Evolutionary conservation across 441 rosid genomes (phyloP), one percentile per base, ranked within the genome.

Genomic region (Gossypium gossypioides): DNA sequence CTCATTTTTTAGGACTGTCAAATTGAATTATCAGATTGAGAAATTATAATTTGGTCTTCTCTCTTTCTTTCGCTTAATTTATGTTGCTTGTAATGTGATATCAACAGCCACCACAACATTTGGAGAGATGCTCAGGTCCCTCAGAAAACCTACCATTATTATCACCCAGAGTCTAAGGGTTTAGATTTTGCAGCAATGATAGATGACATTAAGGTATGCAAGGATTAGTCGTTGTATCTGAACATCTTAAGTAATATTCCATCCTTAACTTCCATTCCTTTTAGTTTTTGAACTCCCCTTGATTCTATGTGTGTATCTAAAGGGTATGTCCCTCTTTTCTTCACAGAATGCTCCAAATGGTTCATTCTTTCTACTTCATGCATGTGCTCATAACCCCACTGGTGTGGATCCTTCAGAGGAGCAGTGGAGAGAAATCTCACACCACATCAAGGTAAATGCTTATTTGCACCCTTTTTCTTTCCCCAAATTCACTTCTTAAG

Each of bases 111-210:
- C 83, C 98, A 91, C 74, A 93, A 93, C 70, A 93, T 91, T 77
- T 93, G 98, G 98, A 89, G 90, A 88, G 97, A 93, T 83, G 97
- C 98, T 32, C 86, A 80, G 10, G 96, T 93, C 72, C 80, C 97
- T 73, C 93, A 90, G 73, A 85, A 82, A 76, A 85, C 93, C 0
- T 90, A 87, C 76, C 97, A 87, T 80, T 91, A 93, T 84, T 93
- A 93, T 81, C 96, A 85, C 69, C 89, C 97, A 15, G 96, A 84
- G 75, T 80, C 95, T 16, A 90, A 74, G 84, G 98, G 96, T 25
- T 84, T 93, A 80, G 80, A 93, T 86, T 93, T 93, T 84, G 81
- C 93, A 0, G 88, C 87, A 55, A 44, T 91, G 85, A 86, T 93
- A 92, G 96, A 93, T 71, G 96, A 91, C 74, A 68, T 93, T 62